These are phyloP conservation scores for Sophora flavescens DNA, from an alignment of 306 rosid species.

Conservation along the genomic window DNA sequence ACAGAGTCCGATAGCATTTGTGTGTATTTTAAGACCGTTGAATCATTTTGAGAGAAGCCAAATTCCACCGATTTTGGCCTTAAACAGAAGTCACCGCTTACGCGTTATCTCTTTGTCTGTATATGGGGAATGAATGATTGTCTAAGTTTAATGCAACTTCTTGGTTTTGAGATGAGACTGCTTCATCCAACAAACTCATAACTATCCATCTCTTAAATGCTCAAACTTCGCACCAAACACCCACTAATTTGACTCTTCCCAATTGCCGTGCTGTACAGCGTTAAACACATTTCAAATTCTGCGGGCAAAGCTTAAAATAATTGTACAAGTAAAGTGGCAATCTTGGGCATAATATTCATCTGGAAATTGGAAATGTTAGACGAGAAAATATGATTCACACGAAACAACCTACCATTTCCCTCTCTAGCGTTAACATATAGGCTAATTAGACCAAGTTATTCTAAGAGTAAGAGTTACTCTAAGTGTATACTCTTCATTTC, in stretches of 20 bases:
- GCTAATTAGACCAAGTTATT: too few species aligned
- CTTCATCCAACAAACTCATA: conserved; percentile 49
- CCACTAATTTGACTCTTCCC: conserved; percentile 42
- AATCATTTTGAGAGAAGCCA: too few species aligned
- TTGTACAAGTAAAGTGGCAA: conserved; percentile 16
- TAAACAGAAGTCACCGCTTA: conserved; percentile 34
- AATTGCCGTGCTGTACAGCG: conserved; percentile 1
- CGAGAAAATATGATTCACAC: conserved; percentile 42
- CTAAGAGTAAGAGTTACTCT: too few species aligned
- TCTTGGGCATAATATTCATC: conserved; percentile 33
- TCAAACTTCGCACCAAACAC: conserved; percentile 53
- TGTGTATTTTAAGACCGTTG: too few species aligned
- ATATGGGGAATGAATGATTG: conserved; percentile 24
- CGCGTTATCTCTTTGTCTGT: not conserved
- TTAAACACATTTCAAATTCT: conserved; percentile 6
- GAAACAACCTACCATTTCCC: conserved; percentile 1
- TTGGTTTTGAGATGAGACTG: too few species aligned
- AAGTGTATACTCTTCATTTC: too few species aligned
- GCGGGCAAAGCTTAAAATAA: not conserved
- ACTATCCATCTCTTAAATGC: conserved; percentile 42
- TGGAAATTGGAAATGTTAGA: conserved; percentile 37
- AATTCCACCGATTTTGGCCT: too few species aligned
- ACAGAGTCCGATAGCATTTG: too few species aligned
- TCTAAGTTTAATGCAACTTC: conserved; percentile 16
- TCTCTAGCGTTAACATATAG: too few species aligned